Percentiles rank a stretch among this genome's conserved stretches.
These are phyloP conservation scores for Oxytropis ochrocephala DNA, from an alignment of 306 rosid genomes.

Conservation along the genomic window DNA sequence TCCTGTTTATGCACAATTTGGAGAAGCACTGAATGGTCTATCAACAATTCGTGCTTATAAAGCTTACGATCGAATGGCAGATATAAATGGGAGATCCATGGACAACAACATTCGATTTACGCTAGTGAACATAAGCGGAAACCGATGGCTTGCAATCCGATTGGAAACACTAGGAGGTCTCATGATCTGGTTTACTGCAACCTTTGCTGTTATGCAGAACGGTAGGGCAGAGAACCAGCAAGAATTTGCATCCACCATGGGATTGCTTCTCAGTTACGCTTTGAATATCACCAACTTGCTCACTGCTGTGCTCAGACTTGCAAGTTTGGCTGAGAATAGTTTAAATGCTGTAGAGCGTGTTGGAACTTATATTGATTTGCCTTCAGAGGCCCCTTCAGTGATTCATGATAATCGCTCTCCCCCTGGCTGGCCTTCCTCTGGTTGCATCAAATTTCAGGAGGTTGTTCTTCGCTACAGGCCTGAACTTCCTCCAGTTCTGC, in stretches of 20 bases:
- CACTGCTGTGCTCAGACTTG: constrained; percentile 84
- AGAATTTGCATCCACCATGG: constrained; percentile 81
- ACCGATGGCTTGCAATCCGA: constrained; percentile 75
- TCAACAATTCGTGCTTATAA: constrained; percentile 81
- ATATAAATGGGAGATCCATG: constrained; percentile 80
- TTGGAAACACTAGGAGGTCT: constrained; percentile 85
- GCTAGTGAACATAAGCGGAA: constrained; percentile 57
- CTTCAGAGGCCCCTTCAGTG: constrained; percentile 77
- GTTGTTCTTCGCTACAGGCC: constrained; percentile 87
- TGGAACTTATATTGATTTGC: constrained; percentile 76
- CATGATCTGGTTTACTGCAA: constrained; percentile 90
- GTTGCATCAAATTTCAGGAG: constrained; percentile 62
- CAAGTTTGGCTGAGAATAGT: constrained; percentile 86
- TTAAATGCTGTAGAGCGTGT: constrained; percentile 85
- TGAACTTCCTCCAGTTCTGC: constrained; percentile 87
- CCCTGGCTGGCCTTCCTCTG: constrained; percentile 84
- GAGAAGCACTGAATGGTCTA: constrained; percentile 91
- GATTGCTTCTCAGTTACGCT: too few species aligned
- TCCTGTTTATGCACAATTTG: constrained; percentile 95
- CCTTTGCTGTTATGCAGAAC: constrained; percentile 87
- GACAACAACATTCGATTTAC: constrained; percentile 81
- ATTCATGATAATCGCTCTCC: constrained; percentile 72
- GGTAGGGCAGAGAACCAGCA: constrained; percentile 61
- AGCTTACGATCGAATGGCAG: constrained; percentile 92
- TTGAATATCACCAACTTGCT: constrained; percentile 74